These are phyloP conservation scores for Suhomyces prunicola DNA, from an alignment of 805 yeast species.

Conservation along the genomic window DNA sequence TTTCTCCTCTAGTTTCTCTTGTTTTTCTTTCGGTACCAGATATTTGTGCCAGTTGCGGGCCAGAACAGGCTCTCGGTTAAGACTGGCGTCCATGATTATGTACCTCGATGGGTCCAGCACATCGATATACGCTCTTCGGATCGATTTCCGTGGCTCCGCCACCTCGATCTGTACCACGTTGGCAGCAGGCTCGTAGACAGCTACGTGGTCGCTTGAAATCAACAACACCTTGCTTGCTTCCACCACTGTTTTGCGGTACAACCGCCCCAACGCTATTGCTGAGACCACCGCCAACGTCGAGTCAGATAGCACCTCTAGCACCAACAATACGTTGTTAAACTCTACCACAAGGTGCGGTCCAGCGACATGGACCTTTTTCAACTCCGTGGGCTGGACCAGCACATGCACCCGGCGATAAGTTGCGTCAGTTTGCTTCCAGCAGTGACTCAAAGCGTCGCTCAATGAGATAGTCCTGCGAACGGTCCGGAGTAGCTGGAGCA, in stretches of 20 bases:
- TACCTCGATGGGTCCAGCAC: background rate
- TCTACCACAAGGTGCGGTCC: background rate
- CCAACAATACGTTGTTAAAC: background rate
- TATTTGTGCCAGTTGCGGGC: conserved; percentile 5
- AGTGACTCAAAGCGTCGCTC: background rate
- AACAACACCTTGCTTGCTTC: background rate
- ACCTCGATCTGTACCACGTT: background rate
- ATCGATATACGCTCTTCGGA: background rate
- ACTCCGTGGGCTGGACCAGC: background rate
- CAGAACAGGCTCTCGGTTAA: conserved; percentile 3
- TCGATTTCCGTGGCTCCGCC: background rate
- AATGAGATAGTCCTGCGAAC: background rate
- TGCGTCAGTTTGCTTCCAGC: background rate
- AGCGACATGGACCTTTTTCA: background rate
- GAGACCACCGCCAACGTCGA: background rate
- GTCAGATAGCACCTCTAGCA: background rate
- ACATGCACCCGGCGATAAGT: background rate
- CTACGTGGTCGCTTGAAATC: background rate
- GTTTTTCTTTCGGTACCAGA: background rate
- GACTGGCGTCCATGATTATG: background rate
- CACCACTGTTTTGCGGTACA: background rate
- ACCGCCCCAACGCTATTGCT: background rate
- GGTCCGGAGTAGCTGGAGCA: background rate
- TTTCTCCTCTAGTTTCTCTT: background rate
- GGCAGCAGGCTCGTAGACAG: background rate